A percentile compares a stretch with the other conserved stretches of the same genome.
Conservation (phyloP, 331 rosid genomes). For the Malus hybrid region DNA sequence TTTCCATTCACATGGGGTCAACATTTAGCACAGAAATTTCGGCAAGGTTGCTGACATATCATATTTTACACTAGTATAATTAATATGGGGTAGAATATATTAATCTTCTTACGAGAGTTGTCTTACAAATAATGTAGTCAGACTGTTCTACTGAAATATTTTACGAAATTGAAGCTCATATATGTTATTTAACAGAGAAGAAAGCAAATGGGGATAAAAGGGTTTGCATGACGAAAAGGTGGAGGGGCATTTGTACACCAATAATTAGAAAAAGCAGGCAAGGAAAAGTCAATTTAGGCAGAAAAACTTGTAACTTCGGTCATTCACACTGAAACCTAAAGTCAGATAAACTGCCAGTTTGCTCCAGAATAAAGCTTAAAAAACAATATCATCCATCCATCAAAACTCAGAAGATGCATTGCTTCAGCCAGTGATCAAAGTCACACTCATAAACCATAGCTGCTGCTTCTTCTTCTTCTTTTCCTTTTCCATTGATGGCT, state of each 20-base stretch:
- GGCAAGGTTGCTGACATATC: too few relatives aligned
- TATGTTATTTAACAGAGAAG: not conserved
- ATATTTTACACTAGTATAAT: too few relatives aligned
- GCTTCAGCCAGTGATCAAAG: not conserved
- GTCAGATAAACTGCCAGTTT: too few relatives aligned
- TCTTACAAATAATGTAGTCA: not conserved
- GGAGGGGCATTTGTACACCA: slow-evolving; percentile 19
- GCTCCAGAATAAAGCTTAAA: not conserved
- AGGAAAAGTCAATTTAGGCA: slow-evolving; percentile 51
- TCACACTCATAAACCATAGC: not conserved
- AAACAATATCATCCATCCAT: not conserved
- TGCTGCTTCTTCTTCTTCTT: slow-evolving; percentile 1
- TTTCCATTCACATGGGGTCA: too few relatives aligned
- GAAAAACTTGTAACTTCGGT: slow-evolving; percentile 9
- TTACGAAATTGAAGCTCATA: too few relatives aligned
- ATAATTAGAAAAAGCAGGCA: slow-evolving; percentile 37
- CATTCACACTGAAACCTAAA: too few relatives aligned
- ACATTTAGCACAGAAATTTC: too few relatives aligned
- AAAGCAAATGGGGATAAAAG: not conserved
- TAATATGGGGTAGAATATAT: not conserved
- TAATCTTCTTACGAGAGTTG: fast-evolving
- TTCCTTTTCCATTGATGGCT: slow-evolving; percentile 26
- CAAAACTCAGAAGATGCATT: not conserved
- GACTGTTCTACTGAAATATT: too few relatives aligned
- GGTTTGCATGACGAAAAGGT: not conserved